Evolutionary conservation across 352 stramenopile genomes (phyloP).

Genomic region (Phytopythium boreale): DNA sequence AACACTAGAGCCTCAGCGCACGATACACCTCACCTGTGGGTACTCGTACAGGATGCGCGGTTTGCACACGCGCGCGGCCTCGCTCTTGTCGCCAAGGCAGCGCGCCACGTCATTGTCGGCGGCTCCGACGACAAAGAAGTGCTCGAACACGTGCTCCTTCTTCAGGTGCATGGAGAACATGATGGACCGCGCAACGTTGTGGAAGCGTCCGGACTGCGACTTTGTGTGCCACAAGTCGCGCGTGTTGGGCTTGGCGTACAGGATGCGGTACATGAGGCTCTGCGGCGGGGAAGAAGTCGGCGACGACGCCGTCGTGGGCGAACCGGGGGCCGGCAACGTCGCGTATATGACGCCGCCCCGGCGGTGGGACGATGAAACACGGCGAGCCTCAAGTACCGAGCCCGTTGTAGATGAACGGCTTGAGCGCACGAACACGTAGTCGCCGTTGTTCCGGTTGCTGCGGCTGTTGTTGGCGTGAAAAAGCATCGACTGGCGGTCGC

Average conservation of each 20-base stretch:
- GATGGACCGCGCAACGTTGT: constrained; percentile 66
- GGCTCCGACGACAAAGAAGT: constrained; percentile 72
- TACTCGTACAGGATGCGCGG: constrained; percentile 71
- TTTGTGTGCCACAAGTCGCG: constrained; percentile 59
- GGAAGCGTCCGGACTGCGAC: constrained; percentile 39
- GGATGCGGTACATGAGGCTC: constrained; percentile 73
- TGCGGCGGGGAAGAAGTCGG: constrained; percentile 28
- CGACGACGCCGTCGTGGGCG: neutral
- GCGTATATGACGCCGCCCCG: neutral
- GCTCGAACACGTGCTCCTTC: constrained; percentile 81
- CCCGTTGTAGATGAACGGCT: constrained; percentile 61
- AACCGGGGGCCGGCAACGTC: neutral
- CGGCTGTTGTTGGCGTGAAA: constrained; percentile 18
- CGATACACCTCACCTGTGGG: constrained; percentile 34
- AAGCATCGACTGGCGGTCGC: constrained; percentile 30
- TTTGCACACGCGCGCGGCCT: constrained; percentile 54
- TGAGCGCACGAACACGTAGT: constrained; percentile 23
- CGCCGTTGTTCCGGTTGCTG: neutral
- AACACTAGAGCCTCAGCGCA: too few species aligned
- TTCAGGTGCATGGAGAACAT: constrained; percentile 81
- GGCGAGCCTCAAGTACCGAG: constrained; percentile 26
- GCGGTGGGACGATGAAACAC: neutral
- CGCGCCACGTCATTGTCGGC: constrained; percentile 15
- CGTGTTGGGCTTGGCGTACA: constrained; percentile 64
- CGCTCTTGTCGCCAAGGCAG: constrained; percentile 26